Evolutionary conservation across 768 basidiomycete genomes (phyloP).

Genomic region (Lactifluus volemus): DNA sequence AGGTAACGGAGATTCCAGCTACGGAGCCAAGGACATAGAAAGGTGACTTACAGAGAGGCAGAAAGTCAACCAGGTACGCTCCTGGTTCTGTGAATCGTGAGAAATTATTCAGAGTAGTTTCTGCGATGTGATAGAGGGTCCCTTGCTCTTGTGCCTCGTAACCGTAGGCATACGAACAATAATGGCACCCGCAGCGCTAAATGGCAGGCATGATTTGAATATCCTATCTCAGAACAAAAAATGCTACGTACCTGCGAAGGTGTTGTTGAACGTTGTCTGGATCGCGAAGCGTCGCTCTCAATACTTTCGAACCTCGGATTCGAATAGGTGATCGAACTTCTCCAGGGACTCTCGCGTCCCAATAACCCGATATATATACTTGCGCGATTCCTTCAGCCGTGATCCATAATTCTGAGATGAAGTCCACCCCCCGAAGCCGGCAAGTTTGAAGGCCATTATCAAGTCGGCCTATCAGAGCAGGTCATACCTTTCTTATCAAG

Average conservation of each 20-base stretch:
- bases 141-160: conserved; percentile 7
- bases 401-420: neutral
- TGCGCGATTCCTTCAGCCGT: neutral
- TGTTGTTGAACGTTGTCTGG: neutral
- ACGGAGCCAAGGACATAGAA: neutral
- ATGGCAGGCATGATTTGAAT: neutral
- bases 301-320: neutral
- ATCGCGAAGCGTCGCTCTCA: neutral
- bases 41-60: neutral
- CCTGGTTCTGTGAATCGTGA: neutral
- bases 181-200: conserved; percentile 13
- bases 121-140: neutral
- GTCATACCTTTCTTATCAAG: neutral
- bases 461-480: neutral
- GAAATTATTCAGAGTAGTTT: neutral
- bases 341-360: neutral
- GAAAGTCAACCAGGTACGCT: neutral
- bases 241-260: neutral
- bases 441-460: neutral
- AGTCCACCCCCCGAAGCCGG: neutral
- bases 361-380: neutral
- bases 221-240: neutral
- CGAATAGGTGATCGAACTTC: neutral
- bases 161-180: conserved; percentile 23
- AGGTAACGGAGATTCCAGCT: neutral